Conservation (phyloP, 306 rosid species). For the Lithocarpus polystachyus region DNA sequence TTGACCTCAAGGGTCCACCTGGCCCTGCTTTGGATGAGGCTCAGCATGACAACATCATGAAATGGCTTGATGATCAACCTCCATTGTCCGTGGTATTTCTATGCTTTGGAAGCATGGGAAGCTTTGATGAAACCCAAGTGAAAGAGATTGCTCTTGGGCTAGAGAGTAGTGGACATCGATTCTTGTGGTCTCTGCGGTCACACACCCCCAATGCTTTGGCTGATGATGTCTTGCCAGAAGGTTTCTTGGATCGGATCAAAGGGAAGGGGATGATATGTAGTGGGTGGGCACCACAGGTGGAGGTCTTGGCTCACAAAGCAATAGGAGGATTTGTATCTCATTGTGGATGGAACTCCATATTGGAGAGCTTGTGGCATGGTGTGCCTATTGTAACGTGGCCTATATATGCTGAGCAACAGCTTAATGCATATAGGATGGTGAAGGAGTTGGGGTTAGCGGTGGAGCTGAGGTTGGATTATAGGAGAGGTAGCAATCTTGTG, state of each 20-base stretch:
- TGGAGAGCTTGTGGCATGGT: slow-evolving; percentile 70
- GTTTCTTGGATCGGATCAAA: slow-evolving; percentile 50
- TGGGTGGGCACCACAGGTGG: slow-evolving; percentile 64
- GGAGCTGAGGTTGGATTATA: slow-evolving; percentile 50
- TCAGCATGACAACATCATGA: slow-evolving; percentile 37
- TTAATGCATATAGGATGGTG: slow-evolving; percentile 61
- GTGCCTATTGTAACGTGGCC: slow-evolving; percentile 75
- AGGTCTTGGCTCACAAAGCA: slow-evolving; percentile 46
- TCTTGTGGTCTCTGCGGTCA: slow-evolving; percentile 50
- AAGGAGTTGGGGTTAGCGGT: slow-evolving; percentile 40
- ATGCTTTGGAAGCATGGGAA: slow-evolving; percentile 68
- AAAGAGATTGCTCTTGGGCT: slow-evolving; percentile 58
- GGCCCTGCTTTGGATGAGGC: slow-evolving; percentile 31
- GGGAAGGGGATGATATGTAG: slow-evolving; percentile 54
- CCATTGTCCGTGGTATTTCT: slow-evolving; percentile 45
- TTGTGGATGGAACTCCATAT: slow-evolving; percentile 69
- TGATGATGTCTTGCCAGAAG: slow-evolving; percentile 43
- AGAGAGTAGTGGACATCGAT: slow-evolving; percentile 40
- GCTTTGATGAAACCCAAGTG: slow-evolving; percentile 47
- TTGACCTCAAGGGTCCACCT: slow-evolving; percentile 28
- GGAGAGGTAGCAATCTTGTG: slow-evolving; percentile 28
- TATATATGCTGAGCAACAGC: slow-evolving; percentile 62
- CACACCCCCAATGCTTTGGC: slow-evolving; percentile 7
- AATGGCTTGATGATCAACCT: slow-evolving; percentile 57
- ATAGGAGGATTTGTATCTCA: slow-evolving; percentile 55